Conservation (phyloP, 2,329 filamentous ascomycete species). For the Pseudocercospora fijiensis region DNA sequence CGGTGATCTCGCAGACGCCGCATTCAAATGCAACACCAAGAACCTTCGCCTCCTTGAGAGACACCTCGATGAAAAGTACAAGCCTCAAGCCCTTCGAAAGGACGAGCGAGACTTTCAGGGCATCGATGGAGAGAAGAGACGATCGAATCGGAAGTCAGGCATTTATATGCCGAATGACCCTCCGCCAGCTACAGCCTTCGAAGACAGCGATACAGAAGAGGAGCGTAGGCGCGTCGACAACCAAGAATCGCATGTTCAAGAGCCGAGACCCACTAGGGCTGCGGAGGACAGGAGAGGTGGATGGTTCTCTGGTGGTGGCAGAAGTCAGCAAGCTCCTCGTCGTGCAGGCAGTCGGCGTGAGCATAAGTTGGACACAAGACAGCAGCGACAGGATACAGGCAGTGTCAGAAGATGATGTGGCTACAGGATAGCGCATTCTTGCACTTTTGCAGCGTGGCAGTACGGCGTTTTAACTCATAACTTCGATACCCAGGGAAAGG, state of each 20-base stretch:
- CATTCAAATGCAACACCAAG: slow-evolving; percentile 72
- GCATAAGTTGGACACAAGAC: slow-evolving; percentile 12
- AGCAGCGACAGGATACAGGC: slow-evolving; percentile 18
- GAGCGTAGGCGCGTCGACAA: slow-evolving; percentile 1
- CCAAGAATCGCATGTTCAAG: slow-evolving; percentile 14
- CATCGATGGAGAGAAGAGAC: slow-evolving; percentile 36
- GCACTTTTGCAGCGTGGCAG: not conserved
- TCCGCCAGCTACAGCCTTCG: slow-evolving; percentile 49
- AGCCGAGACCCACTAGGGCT: slow-evolving; percentile 20
- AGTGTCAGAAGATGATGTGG: slow-evolving; percentile 9
- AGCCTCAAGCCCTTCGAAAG: slow-evolving; percentile 40
- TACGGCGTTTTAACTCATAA: not conserved
- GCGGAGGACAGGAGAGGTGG: slow-evolving; percentile 23
- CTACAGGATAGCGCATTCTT: not conserved
- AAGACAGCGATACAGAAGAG: slow-evolving; percentile 29
- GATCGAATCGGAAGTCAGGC: slow-evolving; percentile 36
- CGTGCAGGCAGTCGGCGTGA: slow-evolving; percentile 9
- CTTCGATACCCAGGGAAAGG: slow-evolving; percentile 1
- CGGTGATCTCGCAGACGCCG: slow-evolving; percentile 72
- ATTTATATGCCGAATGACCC: slow-evolving; percentile 38
- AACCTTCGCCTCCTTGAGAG: slow-evolving; percentile 70
- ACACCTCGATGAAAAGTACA: slow-evolving; percentile 67
- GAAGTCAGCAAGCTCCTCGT: slow-evolving; percentile 4
- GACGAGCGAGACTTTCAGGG: slow-evolving; percentile 32
- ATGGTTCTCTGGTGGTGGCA: slow-evolving; percentile 22